phyloP scores from a whole-genome alignment of 306 rosid species.

The Cucurbita argyrosperma region DNA sequence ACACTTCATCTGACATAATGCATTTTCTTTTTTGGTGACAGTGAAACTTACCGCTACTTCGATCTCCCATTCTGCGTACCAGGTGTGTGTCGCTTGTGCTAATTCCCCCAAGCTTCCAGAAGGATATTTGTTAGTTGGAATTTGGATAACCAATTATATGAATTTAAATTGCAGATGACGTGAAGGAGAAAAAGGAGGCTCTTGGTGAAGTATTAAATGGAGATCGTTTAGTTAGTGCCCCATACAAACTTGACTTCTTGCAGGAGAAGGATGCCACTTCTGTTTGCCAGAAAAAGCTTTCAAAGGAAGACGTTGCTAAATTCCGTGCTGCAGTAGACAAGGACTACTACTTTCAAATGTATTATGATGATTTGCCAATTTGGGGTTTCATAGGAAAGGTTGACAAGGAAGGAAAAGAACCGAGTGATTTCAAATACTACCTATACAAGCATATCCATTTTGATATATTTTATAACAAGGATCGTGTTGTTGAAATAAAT shows the following conservation, averaged over 20 bases:
- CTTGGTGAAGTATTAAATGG: slow-evolving; percentile 84
- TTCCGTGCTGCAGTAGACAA: slow-evolving; percentile 54
- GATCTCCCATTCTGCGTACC: slow-evolving; percentile 67
- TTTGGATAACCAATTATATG: background rate
- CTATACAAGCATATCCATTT: slow-evolving; percentile 75
- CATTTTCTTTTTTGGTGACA: slow-evolving; percentile 6
- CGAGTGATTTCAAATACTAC: slow-evolving; percentile 54
- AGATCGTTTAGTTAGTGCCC: slow-evolving; percentile 73
- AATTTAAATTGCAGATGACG: slow-evolving; percentile 24
- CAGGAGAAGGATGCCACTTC: slow-evolving; percentile 34
- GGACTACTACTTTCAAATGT: slow-evolving; percentile 82
- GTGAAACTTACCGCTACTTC: slow-evolving; percentile 56
- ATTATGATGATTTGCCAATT: slow-evolving; percentile 79
- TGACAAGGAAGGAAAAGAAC: slow-evolving; percentile 57
- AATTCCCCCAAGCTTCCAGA: background rate
- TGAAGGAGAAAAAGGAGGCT: slow-evolving; percentile 77
- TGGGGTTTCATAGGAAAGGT: slow-evolving; percentile 83
- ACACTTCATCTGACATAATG: background rate
- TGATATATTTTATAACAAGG: slow-evolving; percentile 51
- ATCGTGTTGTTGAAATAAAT: slow-evolving; percentile 62
- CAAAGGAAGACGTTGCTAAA: slow-evolving; percentile 40
- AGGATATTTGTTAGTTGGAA: background rate
- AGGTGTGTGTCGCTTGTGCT: slow-evolving; percentile 29
- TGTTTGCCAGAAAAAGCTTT: slow-evolving; percentile 37
- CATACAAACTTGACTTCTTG: slow-evolving; percentile 58